phyloP scores from a whole-genome alignment of 2,329 filamentous ascomycete genomes.

The Nemania sp. region DNA sequence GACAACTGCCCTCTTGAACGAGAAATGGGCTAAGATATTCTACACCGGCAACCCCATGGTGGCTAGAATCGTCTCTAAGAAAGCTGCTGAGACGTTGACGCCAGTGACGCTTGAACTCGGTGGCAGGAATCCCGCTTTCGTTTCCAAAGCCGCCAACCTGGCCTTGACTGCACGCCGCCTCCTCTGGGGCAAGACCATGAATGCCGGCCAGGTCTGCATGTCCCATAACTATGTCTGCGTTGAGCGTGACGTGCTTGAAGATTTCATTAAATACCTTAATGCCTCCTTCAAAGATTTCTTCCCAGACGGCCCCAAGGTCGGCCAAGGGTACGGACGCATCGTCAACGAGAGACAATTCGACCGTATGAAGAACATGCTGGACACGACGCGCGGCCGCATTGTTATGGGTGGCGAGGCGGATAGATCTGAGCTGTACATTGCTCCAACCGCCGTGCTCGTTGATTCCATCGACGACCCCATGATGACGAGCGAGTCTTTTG shows the following conservation, averaged over 20 bases:
- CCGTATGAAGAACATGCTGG: constrained; percentile 89
- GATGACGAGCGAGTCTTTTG: constrained; percentile 84
- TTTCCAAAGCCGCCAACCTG: constrained; percentile 81
- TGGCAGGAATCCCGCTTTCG: constrained; percentile 87
- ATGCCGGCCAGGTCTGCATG: constrained; percentile 89
- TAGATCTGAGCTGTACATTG: constrained; percentile 78
- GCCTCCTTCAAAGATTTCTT: constrained; percentile 75
- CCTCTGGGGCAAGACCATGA: constrained; percentile 85
- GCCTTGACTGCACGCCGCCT: constrained; percentile 80
- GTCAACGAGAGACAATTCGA: constrained; percentile 79
- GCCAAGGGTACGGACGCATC: constrained; percentile 77
- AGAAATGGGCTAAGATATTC: constrained; percentile 98
- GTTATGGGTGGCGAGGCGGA: constrained; percentile 85
- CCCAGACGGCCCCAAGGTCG: constrained; percentile 77
- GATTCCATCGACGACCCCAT: constrained; percentile 74
- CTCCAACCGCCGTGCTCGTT: constrained; percentile 89
- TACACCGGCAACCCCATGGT: constrained; percentile 84
- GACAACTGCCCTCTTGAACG: constrained; percentile 77
- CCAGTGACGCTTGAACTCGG: constrained; percentile 89
- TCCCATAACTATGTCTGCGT: constrained; percentile 91
- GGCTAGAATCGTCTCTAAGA: constrained; percentile 85
- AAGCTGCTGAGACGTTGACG: constrained; percentile 85
- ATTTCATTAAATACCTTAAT: constrained; percentile 76
- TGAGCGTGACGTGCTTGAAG: constrained; percentile 70
- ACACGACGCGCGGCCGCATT: constrained; percentile 79